Conservation (phyloP, 768 basidiomycete genomes). For the Psilocybe cubensis region DNA sequence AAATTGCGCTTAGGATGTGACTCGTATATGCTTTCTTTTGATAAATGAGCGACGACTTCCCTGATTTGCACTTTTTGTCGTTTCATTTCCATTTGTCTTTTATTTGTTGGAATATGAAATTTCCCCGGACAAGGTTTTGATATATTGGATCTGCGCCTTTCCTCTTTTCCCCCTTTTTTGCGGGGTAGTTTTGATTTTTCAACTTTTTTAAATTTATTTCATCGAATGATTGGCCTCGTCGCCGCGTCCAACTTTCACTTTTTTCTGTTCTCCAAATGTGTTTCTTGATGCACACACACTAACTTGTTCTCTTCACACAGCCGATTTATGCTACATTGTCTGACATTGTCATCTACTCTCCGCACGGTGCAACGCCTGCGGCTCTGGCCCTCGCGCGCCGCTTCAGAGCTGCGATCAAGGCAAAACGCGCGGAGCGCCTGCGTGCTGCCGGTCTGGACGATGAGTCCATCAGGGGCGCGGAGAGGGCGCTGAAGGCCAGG, state of each 20-base stretch:
- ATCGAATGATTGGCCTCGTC: not conserved
- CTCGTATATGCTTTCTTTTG: too few species aligned
- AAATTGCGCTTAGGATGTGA: too few species aligned
- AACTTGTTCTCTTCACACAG: conserved; percentile 35
- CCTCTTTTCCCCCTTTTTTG: not conserved
- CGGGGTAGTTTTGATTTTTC: not conserved
- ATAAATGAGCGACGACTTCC: too few species aligned
- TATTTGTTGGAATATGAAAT: too few species aligned
- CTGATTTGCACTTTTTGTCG: too few species aligned
- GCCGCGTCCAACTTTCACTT: not conserved
- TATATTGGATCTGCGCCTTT: not conserved
- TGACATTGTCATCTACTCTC: conserved; percentile 88
- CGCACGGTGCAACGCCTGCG: conserved; percentile 59
- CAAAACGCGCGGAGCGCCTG: conserved; percentile 57
- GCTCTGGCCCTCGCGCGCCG: conserved; percentile 65
- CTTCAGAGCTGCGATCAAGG: conserved; percentile 64
- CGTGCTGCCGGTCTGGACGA: conserved; percentile 23
- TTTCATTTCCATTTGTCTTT: not conserved
- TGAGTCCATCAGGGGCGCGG: not conserved
- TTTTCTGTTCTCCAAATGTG: not conserved
- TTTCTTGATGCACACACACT: not conserved
- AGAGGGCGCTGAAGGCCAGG: not conserved
- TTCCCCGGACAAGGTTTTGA: too few species aligned
- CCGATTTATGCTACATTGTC: conserved; percentile 88
- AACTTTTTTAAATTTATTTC: not conserved